A percentile compares a stretch with the other conserved stretches of the same genome.
Conservation (phyloP, 495 filamentous ascomycete genomes). For the Cenococcum geophilum region DNA sequence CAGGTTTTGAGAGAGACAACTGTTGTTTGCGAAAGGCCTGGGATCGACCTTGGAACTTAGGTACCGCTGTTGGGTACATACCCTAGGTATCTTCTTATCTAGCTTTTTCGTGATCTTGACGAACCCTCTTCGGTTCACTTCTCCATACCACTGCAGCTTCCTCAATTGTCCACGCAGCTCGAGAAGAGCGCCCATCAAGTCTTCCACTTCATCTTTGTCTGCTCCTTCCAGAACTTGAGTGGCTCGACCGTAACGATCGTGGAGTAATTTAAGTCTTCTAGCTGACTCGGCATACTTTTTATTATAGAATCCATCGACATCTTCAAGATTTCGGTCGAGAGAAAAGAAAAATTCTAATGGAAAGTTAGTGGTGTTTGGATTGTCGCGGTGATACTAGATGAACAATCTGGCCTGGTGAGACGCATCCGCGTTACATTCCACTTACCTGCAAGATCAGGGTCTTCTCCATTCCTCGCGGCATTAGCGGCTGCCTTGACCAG, state of each 20-base stretch:
- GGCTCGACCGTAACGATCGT: conserved; percentile 71
- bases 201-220: conserved; percentile 74
- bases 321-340: conserved; percentile 92
- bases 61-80: conserved; percentile 71
- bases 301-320: conserved; percentile 92
- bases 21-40: conserved; percentile 74
- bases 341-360: conserved; percentile 80
- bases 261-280: conserved; percentile 73
- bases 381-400: background rate
- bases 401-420: background rate
- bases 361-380: background rate
- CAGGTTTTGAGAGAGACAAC: conserved; percentile 57
- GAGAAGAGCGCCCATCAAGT: conserved; percentile 79
- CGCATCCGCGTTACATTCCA: background rate
- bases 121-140: conserved; percentile 91
- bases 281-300: conserved; percentile 80
- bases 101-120: conserved; percentile 98
- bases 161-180: conserved; percentile 80
- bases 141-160: conserved; percentile 95
- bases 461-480: conserved; percentile 57
- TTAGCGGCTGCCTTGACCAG: conserved; percentile 72
- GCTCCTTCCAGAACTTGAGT: conserved; percentile 47
- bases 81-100: conserved; percentile 76
- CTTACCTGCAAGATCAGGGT: conserved; percentile 65
- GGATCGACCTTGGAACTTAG: conserved; percentile 82